Base-by-base conservation (phyloP, 768 basidiomycete species). In the Pluteus cervinus region DNA sequence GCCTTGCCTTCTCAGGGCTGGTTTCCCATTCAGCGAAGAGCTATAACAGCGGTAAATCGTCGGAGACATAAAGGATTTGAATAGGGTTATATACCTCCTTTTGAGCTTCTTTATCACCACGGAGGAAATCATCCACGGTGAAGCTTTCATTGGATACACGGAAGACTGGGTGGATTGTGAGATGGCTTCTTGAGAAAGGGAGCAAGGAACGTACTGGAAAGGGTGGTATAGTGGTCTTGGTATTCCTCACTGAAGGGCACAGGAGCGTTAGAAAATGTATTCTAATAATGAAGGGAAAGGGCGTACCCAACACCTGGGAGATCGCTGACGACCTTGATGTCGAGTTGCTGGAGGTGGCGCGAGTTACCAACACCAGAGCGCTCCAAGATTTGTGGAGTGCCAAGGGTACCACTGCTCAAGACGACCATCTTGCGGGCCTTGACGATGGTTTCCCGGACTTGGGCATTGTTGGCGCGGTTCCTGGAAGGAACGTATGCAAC, bases 191-290 rank as follows among this genome's bases (percentile, higher is more conserved):
- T n/a, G 2, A 7, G 7, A 23, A 15, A 14, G 16, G 3, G 5
- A 12, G 16, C 8, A 30, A 2, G 9, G 14, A 8, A 54, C 72
- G 37, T 46, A 79, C 79, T 56, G 1, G 76, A 75, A 22, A 82
- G 65, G 1, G 79, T 83, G 8, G 80, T 82, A 54, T 82, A 84
- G 50, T 83, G 81, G 49, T 82, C 81, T 54, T 82, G 80, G 56
- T 83, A 84, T 54, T 83, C 59, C 55, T 82, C 78, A 30, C 79
- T 79, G 40, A 33, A 24, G 32, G 10, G 18, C 4, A 29, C 11
- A 14, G 33, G 24, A 23, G 33, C 24, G 7, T 9, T 12, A 24
- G n/a, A 26, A 6, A 37, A 16, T 15, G 3, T 22, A 4, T 12
- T 5, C 16, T 24, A 28, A n/a, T 7, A 14, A n/a, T 16, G 26